Evolutionary conservation across 495 filamentous ascomycete genomes (phyloP), one percentile per base, ranked within the genome.

Genomic region (Penicillium soppii): DNA sequence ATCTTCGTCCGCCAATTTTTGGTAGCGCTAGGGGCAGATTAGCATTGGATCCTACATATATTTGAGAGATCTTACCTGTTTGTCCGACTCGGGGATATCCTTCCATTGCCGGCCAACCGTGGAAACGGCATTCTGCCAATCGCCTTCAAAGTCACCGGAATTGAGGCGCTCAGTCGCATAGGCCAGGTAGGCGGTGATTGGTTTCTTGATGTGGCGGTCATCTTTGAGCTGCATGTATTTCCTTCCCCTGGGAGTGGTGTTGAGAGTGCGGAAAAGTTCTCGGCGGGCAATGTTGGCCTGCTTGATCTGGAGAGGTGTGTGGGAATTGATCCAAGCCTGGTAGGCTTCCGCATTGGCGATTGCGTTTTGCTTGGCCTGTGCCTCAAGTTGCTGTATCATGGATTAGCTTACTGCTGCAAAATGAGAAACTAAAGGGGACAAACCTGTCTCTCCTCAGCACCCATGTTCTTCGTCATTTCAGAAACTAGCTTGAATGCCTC

Each of bases 241-340:
- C n/a, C n/a, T n/a, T n/a, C n/a, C n/a, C n/a, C n/a, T n/a, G n/a
- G n/a, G n/a, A n/a, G n/a, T n/a, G n/a, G n/a, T n/a, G n/a, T n/a
- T n/a, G n/a, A n/a, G n/a, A n/a, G n/a, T n/a, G n/a, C n/a, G n/a
- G n/a, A n/a, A n/a, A n/a, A 92, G 74, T 2, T 15, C 12, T 1
- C 15, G 44, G 33, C 90, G 86, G 16, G 89, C 89, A 1, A 5
- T 39, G 65, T 90, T 92, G 48, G 89, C 88, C 2, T 70, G 53
- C 32, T 68, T 56, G 44, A 91, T 88, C 52, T 83, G 64, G 4
- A 69, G 52, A 2, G 79, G 76, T 5, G 83, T 76, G 58, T 87
- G 68, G 5, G 65, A 69, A 23, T 79, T 62, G 23, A 92, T 56
- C 85, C 85, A 95, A 22, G 74, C 56, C 25, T 75, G 72, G 54